These are phyloP conservation scores for Cucurbita pepo DNA, from an alignment of 306 rosid species.

Conservation along the genomic window DNA sequence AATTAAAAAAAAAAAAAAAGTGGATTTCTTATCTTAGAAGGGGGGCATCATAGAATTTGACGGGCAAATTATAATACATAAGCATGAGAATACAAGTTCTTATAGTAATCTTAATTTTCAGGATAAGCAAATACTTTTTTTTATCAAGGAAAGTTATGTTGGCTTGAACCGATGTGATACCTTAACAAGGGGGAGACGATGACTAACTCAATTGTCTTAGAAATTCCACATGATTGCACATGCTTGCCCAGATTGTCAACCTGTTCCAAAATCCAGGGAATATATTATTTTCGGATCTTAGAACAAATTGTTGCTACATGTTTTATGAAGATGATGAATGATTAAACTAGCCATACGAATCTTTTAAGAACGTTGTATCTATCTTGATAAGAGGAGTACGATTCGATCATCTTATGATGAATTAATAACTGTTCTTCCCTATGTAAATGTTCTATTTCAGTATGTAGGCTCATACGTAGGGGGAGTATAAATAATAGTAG, in stretches of 20 bases:
- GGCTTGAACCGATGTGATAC: conserved; percentile 14
- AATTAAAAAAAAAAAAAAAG: neutral
- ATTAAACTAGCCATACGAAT: neutral
- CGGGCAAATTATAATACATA: neutral
- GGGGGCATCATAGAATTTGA: neutral
- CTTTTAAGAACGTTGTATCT: neutral
- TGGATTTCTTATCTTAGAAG: neutral
- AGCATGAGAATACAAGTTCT: neutral
- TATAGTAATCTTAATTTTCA: neutral
- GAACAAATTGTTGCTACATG: neutral
- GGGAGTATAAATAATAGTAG: neutral
- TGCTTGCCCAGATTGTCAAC: conserved; percentile 70
- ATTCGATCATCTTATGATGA: no score
- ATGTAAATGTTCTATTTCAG: neutral
- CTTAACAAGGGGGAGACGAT: conserved; percentile 76
- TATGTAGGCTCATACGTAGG: neutral
- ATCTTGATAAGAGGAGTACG: neutral
- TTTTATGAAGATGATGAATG: neutral
- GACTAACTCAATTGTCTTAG: conserved; percentile 58
- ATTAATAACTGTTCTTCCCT: neutral
- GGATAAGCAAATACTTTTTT: neutral
- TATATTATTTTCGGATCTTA: neutral
- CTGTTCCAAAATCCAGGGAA: conserved; percentile 19
- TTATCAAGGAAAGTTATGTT: neutral
- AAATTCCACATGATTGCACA: conserved; percentile 52